Base-by-base conservation (phyloP, 2,329 filamentous ascomycete genomes). In the Sphaerostilbella broomeana region DNA sequence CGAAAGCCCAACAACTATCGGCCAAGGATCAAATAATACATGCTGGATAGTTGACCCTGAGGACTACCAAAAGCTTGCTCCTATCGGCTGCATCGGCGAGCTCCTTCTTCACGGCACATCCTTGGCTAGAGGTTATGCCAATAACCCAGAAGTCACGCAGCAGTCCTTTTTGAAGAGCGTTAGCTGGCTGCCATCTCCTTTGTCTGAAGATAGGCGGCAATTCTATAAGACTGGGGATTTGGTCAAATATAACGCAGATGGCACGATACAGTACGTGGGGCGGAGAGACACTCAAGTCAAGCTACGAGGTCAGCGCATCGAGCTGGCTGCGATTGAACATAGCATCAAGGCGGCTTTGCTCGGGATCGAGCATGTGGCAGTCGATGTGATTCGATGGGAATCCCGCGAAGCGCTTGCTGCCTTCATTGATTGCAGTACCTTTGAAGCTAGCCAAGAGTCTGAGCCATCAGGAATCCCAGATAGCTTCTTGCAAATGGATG, bases 121-220 rank as follows among this genome's bases (percentile, higher is more conserved):
- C 12, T 21, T 77, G 9, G 69, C 66, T 19, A 56, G 64, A 17
- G 68, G 70, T 22, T 77, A 76, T 41, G 51, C 73, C 18, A 67
- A 70, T 38, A 49, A 58, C 21, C 3, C 51, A 17, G 40, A 43
- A 4, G 22, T 19, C 6, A 60, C 67, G 59, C 35, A 53, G 40
- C 4, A 36, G 2, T 47, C 50, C 0, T 57, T 58, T 11, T 46
- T 59, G 6, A 17, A 29, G 2, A 15, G 35, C 5, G 15, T 42
- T 9, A 19, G 16, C n/a, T 51, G 43, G 13, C 64, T 45, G 3
- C 64, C 52, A 2, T 10, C n/a, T 11, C 24, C 29, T 10, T 20
- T 2, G 12, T 12, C 35, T 25, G n/a, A 21, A 2, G 19, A 19
- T 6, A 9, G 9, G 4, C 33, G 47, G 4, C 53, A 54, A 3